Evolutionary conservation across 345 rosid species (phyloP), one percentile per base, ranked within the genome.

Genomic region (Excoecaria cochinchinensis): DNA sequence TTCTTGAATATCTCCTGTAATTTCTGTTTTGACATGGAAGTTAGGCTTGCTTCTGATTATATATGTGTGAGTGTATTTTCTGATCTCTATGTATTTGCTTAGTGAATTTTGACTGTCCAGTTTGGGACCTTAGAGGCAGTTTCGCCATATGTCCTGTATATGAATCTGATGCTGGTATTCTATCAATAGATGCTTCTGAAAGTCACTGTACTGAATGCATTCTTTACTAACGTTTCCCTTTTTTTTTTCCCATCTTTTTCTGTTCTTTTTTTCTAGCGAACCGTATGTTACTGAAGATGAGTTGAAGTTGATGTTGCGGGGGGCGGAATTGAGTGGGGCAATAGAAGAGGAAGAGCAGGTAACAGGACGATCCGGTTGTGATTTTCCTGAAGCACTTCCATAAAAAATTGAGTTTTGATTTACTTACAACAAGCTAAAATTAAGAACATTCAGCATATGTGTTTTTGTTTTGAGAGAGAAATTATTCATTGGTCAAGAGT

Each of bases 301-400:
- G 85, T 69, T 95, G 79, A 93, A 95, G 85, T 79, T 95, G 85
- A 93, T 95, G 99, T 76, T 95, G 83, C 86, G 97, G 39, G 99
- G 99, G 55, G 99, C 97, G 77, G 97, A 93, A 82, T 60, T 95
- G 72, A 95, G 99, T 77, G 99, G 99, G 6, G 98, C 98, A n/a
- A 95, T 95, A 75, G 99, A 95, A 84, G 99, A 93, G 88, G 99
- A 95, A 81, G 99, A 95, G 76, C 99, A 95, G 93, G 98, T 91
- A 82, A 76, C 53, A 14, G 10, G 55, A 65, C 40, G 40, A 50
- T 68, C 42, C 22, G 39, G 42, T 9, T 68, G 46, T 67, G 72
- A 17, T 60, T 44, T 59, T 72, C 38, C 56, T 72, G 25, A 44
- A 44, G 25, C 31, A 8, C 36, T 46, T 62, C 6, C 6, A 4